Conservation (phyloP, 257 asterid species). For the Ophiorrhiza pumila region DNA sequence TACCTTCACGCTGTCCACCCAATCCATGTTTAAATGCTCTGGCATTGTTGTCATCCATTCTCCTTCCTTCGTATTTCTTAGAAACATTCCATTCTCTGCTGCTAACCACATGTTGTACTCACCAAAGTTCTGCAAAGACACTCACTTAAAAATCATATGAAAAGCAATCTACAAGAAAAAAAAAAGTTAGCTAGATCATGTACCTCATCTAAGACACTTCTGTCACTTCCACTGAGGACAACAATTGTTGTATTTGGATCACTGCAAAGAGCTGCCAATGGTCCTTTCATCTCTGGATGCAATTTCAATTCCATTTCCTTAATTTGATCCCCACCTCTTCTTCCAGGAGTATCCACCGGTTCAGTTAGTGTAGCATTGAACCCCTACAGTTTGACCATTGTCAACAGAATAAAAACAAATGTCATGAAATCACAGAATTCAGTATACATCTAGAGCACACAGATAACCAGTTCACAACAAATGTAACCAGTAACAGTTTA, state of each 20-base stretch:
- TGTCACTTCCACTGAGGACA: slow-evolving; percentile 90
- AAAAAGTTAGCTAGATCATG: slow-evolving; percentile 13
- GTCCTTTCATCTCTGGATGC: slow-evolving; percentile 74
- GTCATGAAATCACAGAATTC: not conserved
- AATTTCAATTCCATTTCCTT: slow-evolving; percentile 93
- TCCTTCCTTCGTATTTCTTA: slow-evolving; percentile 66
- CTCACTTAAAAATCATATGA: slow-evolving; percentile 14
- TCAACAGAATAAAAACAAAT: not conserved
- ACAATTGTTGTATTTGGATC: slow-evolving; percentile 88
- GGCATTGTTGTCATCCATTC: slow-evolving; percentile 99
- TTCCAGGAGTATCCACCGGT: slow-evolving; percentile 70
- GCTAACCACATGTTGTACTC: slow-evolving; percentile 95
- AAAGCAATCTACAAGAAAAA: not conserved
- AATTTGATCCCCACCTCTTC: slow-evolving; percentile 86
- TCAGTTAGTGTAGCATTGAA: slow-evolving; percentile 85
- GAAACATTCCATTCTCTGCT: slow-evolving; percentile 97
- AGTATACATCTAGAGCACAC: slow-evolving; percentile 4
- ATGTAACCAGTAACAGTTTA: not conserved
- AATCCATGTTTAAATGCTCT: slow-evolving; percentile 90
- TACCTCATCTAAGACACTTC: slow-evolving; percentile 73
- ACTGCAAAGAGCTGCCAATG: slow-evolving; percentile 58
- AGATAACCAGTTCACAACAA: not conserved
- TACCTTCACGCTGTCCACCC: slow-evolving; percentile 95
- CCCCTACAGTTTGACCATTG: slow-evolving; percentile 46
- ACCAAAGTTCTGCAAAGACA: slow-evolving; percentile 71